Evolutionary conservation across 2,329 filamentous ascomycete genomes (phyloP).

Genomic region (Venturia effusa): DNA sequence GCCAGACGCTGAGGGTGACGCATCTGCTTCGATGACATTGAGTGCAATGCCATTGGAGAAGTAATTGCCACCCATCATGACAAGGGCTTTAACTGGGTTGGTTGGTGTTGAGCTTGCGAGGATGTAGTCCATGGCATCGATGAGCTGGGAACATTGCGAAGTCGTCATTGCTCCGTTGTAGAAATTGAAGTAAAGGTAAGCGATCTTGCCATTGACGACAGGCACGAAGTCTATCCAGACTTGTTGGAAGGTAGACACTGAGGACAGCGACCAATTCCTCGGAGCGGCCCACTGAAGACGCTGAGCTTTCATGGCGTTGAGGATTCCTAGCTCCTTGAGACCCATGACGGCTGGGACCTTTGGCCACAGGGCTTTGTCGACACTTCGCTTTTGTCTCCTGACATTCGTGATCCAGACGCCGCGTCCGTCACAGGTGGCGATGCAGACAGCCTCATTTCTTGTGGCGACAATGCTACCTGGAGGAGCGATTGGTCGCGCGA

Average conservation of each 20-base stretch:
- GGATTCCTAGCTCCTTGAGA: slow-evolving; percentile 24
- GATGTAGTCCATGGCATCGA: slow-evolving; percentile 27
- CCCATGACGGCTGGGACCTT: slow-evolving; percentile 29
- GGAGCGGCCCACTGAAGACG: slow-evolving; percentile 15
- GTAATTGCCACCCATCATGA: slow-evolving; percentile 32
- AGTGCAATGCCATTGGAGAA: slow-evolving; percentile 36
- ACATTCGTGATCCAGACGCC: slow-evolving; percentile 34
- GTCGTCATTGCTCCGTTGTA: slow-evolving; percentile 37
- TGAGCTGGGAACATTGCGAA: slow-evolving; percentile 26
- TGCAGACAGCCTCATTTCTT: slow-evolving; percentile 21
- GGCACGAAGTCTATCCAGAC: slow-evolving; percentile 28
- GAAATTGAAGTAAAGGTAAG: slow-evolving; percentile 33
- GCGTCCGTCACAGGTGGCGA: slow-evolving; percentile 28
- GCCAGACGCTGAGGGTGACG: slow-evolving; percentile 28
- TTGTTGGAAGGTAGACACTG: slow-evolving; percentile 27
- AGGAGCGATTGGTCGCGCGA: slow-evolving; percentile 12
- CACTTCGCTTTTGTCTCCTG: slow-evolving; percentile 28
- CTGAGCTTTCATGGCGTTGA: slow-evolving; percentile 16
- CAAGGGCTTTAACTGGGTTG: slow-evolving; percentile 24
- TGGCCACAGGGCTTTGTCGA: slow-evolving; percentile 30
- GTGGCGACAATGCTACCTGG: slow-evolving; percentile 24
- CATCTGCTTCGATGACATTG: slow-evolving; percentile 32
- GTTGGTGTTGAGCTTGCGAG: slow-evolving; percentile 19
- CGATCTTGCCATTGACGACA: slow-evolving; percentile 19
- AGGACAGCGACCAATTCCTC: slow-evolving; percentile 21